Base-by-base conservation (phyloP, 352 stramenopile species). In the Aphanomyces stellatus region DNA sequence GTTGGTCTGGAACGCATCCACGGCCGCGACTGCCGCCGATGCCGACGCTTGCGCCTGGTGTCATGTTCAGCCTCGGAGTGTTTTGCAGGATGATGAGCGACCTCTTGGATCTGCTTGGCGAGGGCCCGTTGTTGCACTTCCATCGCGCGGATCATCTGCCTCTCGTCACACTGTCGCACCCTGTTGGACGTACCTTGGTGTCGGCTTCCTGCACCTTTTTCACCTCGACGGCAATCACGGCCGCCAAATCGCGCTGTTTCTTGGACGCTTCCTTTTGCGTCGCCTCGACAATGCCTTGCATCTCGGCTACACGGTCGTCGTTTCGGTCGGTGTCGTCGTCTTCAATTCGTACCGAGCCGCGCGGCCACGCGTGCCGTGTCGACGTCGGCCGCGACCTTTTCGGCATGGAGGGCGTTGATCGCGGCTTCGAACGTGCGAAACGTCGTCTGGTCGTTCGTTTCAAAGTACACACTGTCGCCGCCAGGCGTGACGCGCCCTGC, bases 341-440 rank as follows among this genome's bases (percentile, higher is more conserved):
- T 43, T 43, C 37, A 43, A 43, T 17, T 17, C 42, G 19, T 7
- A 57, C 49, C 49, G 25, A 57, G 19, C 19, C 7, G 30, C 6
- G n/a, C 25, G 25, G 6, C 10, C 19, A 57, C 13, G n/a, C 19
- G 7, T 1, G 49, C 4, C 17, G 49, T 37, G 49, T 22, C 25
- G 1, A 5, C 30, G 25, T 57, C 71, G 3, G 62, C 43, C 67
- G 80, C 78, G 6, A 69, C 46, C 65, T 91, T 79, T 17, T 77
- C 75, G 19, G 48, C 69, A 72, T 77, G 88, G 82, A 84, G 91
- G 30, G 77, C 69, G 30, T 91, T 81, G 56, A 94, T 83, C 48
- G 73, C 77, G 11, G 25, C 25, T 13, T 37, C 49, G n/a, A 57
- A 57, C 49, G 49, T 24, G 0, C 25, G 49, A 57, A 57, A 57